Evolutionary conservation across 2,329 filamentous ascomycete genomes (phyloP).

Genomic region (Neofusicoccum sp.): DNA sequence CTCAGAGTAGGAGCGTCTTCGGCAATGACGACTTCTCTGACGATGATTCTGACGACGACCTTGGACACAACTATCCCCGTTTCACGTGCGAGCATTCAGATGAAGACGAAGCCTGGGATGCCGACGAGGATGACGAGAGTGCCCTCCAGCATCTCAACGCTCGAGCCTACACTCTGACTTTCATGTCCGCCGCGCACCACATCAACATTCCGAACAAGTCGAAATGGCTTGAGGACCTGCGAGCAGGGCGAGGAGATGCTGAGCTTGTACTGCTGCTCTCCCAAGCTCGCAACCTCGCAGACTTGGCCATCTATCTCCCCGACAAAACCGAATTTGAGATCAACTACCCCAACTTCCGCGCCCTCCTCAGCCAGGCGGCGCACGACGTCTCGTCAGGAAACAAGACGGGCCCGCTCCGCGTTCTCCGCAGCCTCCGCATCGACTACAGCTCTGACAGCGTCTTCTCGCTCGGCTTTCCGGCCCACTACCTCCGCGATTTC

Average conservation of each 20-base stretch:
- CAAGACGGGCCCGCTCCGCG: background rate
- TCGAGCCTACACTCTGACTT: background rate
- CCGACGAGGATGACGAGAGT: background rate
- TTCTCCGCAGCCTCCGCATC: background rate
- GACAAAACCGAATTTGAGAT: background rate
- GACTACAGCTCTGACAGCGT: background rate
- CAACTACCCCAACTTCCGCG: background rate
- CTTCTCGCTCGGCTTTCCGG: background rate
- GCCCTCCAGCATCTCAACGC: background rate
- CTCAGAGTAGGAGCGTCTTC: no score
- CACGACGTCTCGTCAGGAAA: background rate
- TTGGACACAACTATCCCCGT: no score
- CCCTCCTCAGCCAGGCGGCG: background rate
- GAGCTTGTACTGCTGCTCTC: background rate
- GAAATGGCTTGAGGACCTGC: background rate
- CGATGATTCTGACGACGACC: no score
- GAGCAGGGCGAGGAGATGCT: background rate
- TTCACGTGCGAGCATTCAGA: no score
- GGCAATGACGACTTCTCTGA: no score
- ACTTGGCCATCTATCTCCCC: background rate
- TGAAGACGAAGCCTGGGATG: no score
- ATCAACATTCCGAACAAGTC: background rate
- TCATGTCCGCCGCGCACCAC: background rate
- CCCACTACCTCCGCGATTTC: background rate
- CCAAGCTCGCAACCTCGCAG: background rate